Percentiles rank a stretch among this genome's conserved stretches.
phyloP scores from a whole-genome alignment of 768 basidiomycete species.

The Saitozyma sp. region DNA sequence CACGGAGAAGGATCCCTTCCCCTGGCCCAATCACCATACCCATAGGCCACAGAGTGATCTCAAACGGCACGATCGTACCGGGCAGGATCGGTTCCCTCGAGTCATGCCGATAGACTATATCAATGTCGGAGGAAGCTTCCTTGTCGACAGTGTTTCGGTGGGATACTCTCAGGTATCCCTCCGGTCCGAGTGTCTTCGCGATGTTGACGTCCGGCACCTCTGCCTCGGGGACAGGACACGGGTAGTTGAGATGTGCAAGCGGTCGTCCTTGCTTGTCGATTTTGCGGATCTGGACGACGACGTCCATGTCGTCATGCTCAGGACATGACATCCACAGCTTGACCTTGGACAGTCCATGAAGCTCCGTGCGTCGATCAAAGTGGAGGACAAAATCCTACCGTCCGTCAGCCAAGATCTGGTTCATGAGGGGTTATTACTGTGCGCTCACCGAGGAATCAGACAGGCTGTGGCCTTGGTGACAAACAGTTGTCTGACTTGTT shows the following conservation, averaged over 20 bases:
- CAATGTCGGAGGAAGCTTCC: constrained; percentile 1
- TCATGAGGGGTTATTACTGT: background rate
- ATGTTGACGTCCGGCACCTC: constrained; percentile 1
- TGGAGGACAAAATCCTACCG: background rate
- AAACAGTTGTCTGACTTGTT: background rate
- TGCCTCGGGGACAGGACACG: constrained; percentile 1
- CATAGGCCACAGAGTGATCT: constrained; percentile 1
- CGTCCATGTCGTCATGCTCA: constrained; percentile 6
- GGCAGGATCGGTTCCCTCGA: constrained; percentile 1
- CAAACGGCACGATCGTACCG: constrained; percentile 1
- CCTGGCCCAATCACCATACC: constrained; percentile 1
- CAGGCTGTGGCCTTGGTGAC: constrained; percentile 1
- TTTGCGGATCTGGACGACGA: constrained; percentile 3
- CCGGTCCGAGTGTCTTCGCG: constrained; percentile 2
- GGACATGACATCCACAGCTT: constrained; percentile 1
- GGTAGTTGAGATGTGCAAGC: constrained; percentile 2
- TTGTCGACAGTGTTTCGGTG: background rate
- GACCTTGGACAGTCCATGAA: constrained; percentile 1
- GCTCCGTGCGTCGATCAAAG: background rate
- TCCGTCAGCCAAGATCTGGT: background rate
- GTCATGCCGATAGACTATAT: constrained; percentile 1
- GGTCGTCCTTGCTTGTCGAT: background rate
- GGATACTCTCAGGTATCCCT: background rate
- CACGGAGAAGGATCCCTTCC: constrained; percentile 1
- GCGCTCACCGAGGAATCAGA: background rate